These are phyloP conservation scores for Paxillus rubicundulus DNA, from an alignment of 768 basidiomycete species.

Conservation along the genomic window DNA sequence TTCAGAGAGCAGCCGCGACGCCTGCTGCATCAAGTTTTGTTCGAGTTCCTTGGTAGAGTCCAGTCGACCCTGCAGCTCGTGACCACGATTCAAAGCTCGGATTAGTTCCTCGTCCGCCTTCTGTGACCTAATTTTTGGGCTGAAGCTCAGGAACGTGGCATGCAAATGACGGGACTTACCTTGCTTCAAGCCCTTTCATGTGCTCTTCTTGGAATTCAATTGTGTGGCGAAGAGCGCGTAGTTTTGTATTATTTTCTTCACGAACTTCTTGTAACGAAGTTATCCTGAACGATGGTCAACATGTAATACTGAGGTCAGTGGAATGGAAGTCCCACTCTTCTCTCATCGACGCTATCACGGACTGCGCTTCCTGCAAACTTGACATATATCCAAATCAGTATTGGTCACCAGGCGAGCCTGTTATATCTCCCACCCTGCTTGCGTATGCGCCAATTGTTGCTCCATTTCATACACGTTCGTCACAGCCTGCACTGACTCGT, in stretches of 20 bases:
- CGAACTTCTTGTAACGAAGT: constrained; percentile 18
- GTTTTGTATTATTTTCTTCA: constrained; percentile 24
- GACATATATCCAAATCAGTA: constrained; percentile 11
- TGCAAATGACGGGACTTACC: constrained; percentile 12
- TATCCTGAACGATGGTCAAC: constrained; percentile 22
- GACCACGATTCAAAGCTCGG: constrained; percentile 19
- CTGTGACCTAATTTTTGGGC: constrained; percentile 10
- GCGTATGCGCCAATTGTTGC: constrained; percentile 21
- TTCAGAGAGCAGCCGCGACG: constrained; percentile 24
- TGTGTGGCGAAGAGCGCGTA: constrained; percentile 31
- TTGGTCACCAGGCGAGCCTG: not conserved
- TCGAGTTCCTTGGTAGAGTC: constrained; percentile 23
- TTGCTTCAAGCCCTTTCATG: constrained; percentile 23
- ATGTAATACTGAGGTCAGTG: constrained; percentile 6
- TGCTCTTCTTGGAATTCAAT: constrained; percentile 30
- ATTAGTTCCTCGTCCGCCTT: constrained; percentile 19
- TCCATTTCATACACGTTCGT: constrained; percentile 25
- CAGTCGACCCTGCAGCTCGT: constrained; percentile 29
- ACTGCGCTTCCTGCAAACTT: constrained; percentile 28
- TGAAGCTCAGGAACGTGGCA: constrained; percentile 6
- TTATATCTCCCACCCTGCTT: constrained; percentile 17
- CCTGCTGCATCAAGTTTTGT: constrained; percentile 24
- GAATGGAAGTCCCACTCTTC: constrained; percentile 31
- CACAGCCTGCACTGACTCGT: constrained; percentile 25
- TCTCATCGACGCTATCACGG: constrained; percentile 26